These are phyloP conservation scores for Pichia sp. DNA, from an alignment of 1,139 yeast genomes.

Conservation along the genomic window DNA sequence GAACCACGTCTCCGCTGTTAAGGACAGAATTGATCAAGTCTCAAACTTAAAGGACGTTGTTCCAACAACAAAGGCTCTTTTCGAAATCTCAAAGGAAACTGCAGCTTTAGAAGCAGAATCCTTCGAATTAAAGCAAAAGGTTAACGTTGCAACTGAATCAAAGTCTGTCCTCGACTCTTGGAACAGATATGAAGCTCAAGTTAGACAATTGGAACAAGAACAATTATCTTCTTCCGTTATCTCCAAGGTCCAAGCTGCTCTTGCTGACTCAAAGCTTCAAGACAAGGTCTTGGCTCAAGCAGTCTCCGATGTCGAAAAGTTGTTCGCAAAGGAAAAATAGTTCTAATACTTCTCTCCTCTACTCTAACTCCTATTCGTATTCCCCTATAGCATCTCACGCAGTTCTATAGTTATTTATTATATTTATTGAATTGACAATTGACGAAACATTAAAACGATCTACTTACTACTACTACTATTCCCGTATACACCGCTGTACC, in stretches of 20 bases:
- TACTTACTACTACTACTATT: too few relatives aligned
- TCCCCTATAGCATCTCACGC: slow-evolving; percentile 1
- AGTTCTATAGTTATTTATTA: slow-evolving; percentile 4
- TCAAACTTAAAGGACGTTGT: slow-evolving; percentile 89
- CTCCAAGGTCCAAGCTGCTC: slow-evolving; percentile 80
- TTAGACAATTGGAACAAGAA: slow-evolving; percentile 93
- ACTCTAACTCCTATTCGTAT: not conserved
- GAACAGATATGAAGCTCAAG: slow-evolving; percentile 97
- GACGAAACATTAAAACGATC: slow-evolving; percentile 2
- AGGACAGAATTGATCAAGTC: slow-evolving; percentile 84
- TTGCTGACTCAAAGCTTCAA: slow-evolving; percentile 87
- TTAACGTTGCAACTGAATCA: slow-evolving; percentile 83
- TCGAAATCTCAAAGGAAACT: slow-evolving; percentile 93
- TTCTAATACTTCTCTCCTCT: not conserved
- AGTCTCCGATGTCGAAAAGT: slow-evolving; percentile 83
- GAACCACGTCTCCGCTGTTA: slow-evolving; percentile 87
- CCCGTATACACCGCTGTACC: slow-evolving; percentile 9
- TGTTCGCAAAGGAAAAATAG: slow-evolving; percentile 42
- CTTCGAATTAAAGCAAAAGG: slow-evolving; percentile 86
- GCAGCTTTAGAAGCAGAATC: slow-evolving; percentile 92
- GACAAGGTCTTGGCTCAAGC: slow-evolving; percentile 87
- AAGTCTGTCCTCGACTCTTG: slow-evolving; percentile 94
- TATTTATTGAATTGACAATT: not conserved
- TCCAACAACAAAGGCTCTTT: slow-evolving; percentile 81
- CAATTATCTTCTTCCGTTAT: slow-evolving; percentile 84